phyloP scores from a whole-genome alignment of 2,329 filamentous ascomycete genomes.

The Seiridium cupressi region DNA sequence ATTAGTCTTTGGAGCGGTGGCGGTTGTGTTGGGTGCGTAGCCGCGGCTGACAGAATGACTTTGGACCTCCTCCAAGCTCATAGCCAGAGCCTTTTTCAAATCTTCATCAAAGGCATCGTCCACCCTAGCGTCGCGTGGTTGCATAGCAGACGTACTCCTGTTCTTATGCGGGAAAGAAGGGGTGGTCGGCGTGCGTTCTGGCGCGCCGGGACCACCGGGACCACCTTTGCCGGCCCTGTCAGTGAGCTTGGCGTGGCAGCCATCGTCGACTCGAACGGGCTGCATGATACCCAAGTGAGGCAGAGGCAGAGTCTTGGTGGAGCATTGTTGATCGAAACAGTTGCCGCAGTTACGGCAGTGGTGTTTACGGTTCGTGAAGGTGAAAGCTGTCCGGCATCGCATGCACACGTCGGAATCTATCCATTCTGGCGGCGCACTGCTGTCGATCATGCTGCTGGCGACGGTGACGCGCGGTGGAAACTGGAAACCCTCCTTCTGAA shows the following conservation, averaged over 20 bases:
- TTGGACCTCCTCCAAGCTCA: conserved; percentile 94
- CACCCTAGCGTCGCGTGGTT: conserved; percentile 82
- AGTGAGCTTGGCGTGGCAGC: conserved; percentile 86
- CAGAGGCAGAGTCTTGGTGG: conserved; percentile 80
- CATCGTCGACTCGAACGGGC: conserved; percentile 91
- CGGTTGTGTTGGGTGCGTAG: conserved; percentile 61
- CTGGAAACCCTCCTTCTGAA: conserved; percentile 82
- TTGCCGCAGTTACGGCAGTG: conserved; percentile 98
- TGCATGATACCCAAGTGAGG: conserved; percentile 92
- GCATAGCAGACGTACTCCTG: conserved; percentile 69
- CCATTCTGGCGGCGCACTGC: conserved; percentile 97
- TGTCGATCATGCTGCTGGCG: conserved; percentile 97
- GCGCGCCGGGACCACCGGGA: conserved; percentile 12
- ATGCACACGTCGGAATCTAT: conserved; percentile 97
- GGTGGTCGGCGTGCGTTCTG: conserved; percentile 44
- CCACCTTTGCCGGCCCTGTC: conserved; percentile 61
- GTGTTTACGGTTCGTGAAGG: conserved; percentile 97
- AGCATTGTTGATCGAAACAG: conserved; percentile 95
- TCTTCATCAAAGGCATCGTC: conserved; percentile 95
- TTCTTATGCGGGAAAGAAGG: conserved; percentile 55
- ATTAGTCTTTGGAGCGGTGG: conserved; percentile 32
- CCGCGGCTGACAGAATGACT: conserved; percentile 60
- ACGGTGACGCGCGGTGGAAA: conserved; percentile 87
- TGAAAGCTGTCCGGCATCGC: conserved; percentile 93
- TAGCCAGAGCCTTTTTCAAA: conserved; percentile 86